Base-by-base conservation (phyloP, 1,139 yeast genomes). In the Taiozyma sp. region DNA sequence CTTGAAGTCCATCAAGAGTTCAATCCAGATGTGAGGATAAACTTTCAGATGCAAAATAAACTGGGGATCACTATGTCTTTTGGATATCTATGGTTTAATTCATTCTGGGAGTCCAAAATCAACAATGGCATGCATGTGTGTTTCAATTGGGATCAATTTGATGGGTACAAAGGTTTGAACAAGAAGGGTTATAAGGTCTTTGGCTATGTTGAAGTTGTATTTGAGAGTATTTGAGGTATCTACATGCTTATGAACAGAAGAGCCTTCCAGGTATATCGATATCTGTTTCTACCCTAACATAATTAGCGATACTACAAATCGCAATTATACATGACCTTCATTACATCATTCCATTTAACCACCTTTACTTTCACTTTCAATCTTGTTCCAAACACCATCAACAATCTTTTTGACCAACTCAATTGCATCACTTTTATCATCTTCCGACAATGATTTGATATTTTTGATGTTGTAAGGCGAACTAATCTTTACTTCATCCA, bases 101-200 rank as follows among this genome's bases (percentile, higher is more conserved):
- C 65, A 4, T 65, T 57, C 47, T 68, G 69, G 63, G 72, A 69
- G 62, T 53, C 60, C 51, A 19, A 28, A 13, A 19, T 29, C 28
- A 45, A 16, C 8, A 22, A 23, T 4, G 19, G 19, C 23, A 44
- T 23, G 3, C 46, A 46, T 5, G 19, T 40, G 2, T 12, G 14
- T 22, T 55, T 40, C 29, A 16, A 24, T 8, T 86, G 92, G 95
- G 71, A 72, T 4, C 76, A 81, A 2, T 68, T 86, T 54, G 96
- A 90, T 63, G 96, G 96, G 1, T 75, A 74, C 58, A 76, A 76
- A 55, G 96, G 96, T 1, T 74, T 83, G 0, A 60, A 65, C 16
- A 72, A 72, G 47, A 75, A 76, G 48, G 95, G 96, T 0, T 53
- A 70, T 6, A 71, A 71, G 52, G 58, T 78, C 13, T 85, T 87